Evolutionary conservation across 805 yeast species (phyloP), one percentile per base, ranked within the genome.

Genomic region (Metschnikowia henanensis): DNA sequence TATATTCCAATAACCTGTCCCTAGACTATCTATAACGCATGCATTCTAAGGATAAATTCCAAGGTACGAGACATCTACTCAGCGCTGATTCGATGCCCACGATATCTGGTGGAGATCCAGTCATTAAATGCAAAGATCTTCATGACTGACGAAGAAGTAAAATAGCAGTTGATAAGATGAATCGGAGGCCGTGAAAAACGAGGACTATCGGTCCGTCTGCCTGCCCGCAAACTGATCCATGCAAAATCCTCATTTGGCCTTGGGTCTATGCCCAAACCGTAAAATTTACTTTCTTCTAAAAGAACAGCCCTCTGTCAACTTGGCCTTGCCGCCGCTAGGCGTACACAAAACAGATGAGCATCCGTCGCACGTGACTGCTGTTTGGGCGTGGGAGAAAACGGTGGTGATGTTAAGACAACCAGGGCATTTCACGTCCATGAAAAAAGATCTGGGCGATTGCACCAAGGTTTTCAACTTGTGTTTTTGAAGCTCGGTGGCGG

Each of bases 271-370:
- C n/a, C 19, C 4, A 28, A 28, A 18, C 16, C 20, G 26, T n/a
- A 18, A 5, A 7, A 19, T 7, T 16, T 88, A 92, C 89, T 92
- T 94, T 80, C 89, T 88, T 86, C 98, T 90, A 94, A 90, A 94
- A 66, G 99, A 94, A 72, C 95, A 87, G 76, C 99, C 99, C 81
- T 95, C 99, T 63, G 98, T 90, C 74, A 94, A 84, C 79, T 86
- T 90, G 70, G 98, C 97, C 84, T 94, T 94, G 82, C 99, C 99
- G 83, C 99, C 99, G 60, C 97, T 87, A 73, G 99, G 99, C 69
- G 94, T 85, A 80, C 98, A 91, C 71, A 94, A 86, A 58, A 94
- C 97, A 60, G 97, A 89, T 60, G 98, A 84, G 80, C 99, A 94
- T 45, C 95, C 83, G 70, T 95, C 98, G 83, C 99, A 94, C 68